These are phyloP conservation scores for Carex sylvatica DNA, from an alignment of 202 grass and related monocot genomes.

Conservation along the genomic window DNA sequence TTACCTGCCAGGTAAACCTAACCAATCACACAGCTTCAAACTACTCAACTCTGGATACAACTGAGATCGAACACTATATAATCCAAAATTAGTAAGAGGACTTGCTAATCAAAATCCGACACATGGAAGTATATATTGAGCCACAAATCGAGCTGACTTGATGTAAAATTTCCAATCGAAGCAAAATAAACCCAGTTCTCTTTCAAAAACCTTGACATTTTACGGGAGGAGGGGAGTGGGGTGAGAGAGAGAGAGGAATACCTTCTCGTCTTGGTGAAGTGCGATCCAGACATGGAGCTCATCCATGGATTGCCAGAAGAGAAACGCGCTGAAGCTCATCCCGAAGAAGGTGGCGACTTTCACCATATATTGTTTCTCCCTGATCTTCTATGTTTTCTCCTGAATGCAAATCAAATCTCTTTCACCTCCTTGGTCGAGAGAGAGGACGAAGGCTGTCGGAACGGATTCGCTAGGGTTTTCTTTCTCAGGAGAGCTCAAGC, in stretches of 20 bases:
- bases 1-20: background rate
- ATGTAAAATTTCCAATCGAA: background rate
- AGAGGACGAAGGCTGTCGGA: too few relatives aligned
- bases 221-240: background rate
- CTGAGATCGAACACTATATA: background rate
- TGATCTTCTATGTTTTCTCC: background rate
- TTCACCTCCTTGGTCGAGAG: constrained; percentile 43
- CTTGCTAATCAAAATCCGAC: background rate
- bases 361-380: constrained; percentile 58
- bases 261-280: constrained; percentile 98
- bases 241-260: constrained; percentile 10
- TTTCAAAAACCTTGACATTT: background rate
- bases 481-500: too few relatives aligned
- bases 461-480: too few relatives aligned
- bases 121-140: background rate
- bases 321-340: constrained; percentile 87
- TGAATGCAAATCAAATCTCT: background rate
- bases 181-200: background rate
- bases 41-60: background rate
- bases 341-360: constrained; percentile 81
- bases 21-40: background rate
- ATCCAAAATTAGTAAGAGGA: background rate
- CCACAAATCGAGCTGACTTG: background rate
- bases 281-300: constrained; percentile 87
- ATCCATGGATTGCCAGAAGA: constrained; percentile 96